Base-by-base conservation (phyloP, 2,329 filamentous ascomycete species). In the Sclerotinia spermophila region DNA sequence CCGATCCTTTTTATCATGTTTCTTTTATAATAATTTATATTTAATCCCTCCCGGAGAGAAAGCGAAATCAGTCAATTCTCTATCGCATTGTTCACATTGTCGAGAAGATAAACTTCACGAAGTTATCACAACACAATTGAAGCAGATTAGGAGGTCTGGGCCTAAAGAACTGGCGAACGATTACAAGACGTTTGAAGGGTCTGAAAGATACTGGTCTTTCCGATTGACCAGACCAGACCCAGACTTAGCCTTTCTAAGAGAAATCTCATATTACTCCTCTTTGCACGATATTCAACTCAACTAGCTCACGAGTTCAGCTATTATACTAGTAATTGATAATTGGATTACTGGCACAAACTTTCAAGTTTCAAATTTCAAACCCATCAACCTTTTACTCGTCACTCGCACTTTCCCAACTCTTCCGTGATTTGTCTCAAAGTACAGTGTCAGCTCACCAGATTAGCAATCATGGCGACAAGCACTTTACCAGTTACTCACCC, bases 381-480 rank as follows among this genome's bases (percentile, higher is more conserved):
- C 21, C 19, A 10, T 27, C 38, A 51, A 42, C 33, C 42, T 27
- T 67, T 65, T 30, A 35, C 40, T 56, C 35, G 2, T 42, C 33
- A 65, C 27, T 56, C 59, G 67, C 21, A 69, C 44, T 65, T 69
- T 69, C 62, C 62, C 35, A 51, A 30, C 45, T 53, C 45, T 19
- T 40, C 30, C 17, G 24, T 53, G 1, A 40, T 65, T 51, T 40
- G 33, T 3, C 35, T 62, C n/a, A 64, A 53, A 30, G n/a, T 38
- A 64, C 7, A 13, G 33, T 35, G 58, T 53, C 42, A 53, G 11
- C 58, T 45, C 55, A 53, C 42, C 21, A 53, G 27, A 55, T 35
- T 24, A 65, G n/a, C 59, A 55, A 56, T 35, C 67, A 69, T 69
- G 67, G 67, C 67, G 45, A 45, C 58, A 27, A 65, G 13, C 15